Evolutionary conservation across 352 stramenopile species (phyloP).

Genomic region (Albugo candida): DNA sequence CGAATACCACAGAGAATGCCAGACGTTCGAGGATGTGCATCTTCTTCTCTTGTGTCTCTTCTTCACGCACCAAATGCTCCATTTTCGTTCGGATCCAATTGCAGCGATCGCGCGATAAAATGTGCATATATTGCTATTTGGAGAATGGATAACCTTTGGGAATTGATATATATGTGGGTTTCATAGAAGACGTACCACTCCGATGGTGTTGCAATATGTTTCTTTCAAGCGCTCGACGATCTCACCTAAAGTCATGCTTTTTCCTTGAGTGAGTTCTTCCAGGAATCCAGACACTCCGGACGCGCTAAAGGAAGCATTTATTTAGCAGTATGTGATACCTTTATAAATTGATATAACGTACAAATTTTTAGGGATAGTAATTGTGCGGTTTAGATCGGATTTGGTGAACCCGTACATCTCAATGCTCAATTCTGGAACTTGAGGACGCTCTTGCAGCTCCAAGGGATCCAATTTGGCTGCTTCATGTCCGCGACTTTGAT

Average conservation of each 20-base stretch:
- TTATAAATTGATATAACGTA: slow-evolving; percentile 12
- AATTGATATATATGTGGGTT: not conserved
- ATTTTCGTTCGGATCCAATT: slow-evolving; percentile 94
- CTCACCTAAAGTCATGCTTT: slow-evolving; percentile 85
- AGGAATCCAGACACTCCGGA: slow-evolving; percentile 81
- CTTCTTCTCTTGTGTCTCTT: slow-evolving; percentile 84
- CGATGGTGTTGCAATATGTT: slow-evolving; percentile 94
- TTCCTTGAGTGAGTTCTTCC: slow-evolving; percentile 44
- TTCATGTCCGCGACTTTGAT: slow-evolving; percentile 93
- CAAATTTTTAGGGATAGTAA: slow-evolving; percentile 78
- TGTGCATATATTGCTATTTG: slow-evolving; percentile 96
- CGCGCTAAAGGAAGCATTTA: slow-evolving; percentile 17
- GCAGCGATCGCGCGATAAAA: slow-evolving; percentile 87
- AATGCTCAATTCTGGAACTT: slow-evolving; percentile 76
- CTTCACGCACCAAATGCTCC: slow-evolving; percentile 46
- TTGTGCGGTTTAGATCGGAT: slow-evolving; percentile 75
- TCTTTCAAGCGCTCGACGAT: slow-evolving; percentile 87
- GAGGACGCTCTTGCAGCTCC: slow-evolving; percentile 48
- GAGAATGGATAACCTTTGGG: not conserved
- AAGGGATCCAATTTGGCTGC: slow-evolving; percentile 94
- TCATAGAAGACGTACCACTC: slow-evolving; percentile 41
- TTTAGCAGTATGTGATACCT: not conserved
- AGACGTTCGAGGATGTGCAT: slow-evolving; percentile 94
- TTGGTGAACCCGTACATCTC: slow-evolving; percentile 85
- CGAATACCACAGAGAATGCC: slow-evolving; percentile 95